phyloP scores from a whole-genome alignment of 805 yeast genomes.

The Tetrapisispora phaffii region DNA sequence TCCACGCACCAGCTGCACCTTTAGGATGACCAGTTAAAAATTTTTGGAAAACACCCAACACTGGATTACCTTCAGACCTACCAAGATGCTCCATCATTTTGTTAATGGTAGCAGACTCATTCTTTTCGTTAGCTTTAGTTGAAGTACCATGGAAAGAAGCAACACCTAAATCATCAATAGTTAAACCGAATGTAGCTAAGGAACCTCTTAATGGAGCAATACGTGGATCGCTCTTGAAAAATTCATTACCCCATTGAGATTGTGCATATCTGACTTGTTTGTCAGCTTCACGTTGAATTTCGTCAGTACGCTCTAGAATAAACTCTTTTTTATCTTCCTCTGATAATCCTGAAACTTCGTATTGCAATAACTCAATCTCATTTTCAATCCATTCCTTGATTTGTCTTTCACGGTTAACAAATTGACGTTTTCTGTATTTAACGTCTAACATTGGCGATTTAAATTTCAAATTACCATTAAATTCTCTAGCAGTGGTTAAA shows the following conservation, averaged over 20 bases:
- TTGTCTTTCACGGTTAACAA: constrained; percentile 67
- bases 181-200: constrained; percentile 83
- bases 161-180: constrained; percentile 90
- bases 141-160: constrained; percentile 99
- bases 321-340: constrained; percentile 45
- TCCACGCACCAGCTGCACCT: constrained; percentile 99
- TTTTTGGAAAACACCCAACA: constrained; percentile 96
- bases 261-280: constrained; percentile 83
- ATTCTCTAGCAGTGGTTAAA: constrained; percentile 93
- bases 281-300: constrained; percentile 72
- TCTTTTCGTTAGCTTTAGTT: constrained; percentile 96
- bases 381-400: constrained; percentile 75
- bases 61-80: constrained; percentile 95
- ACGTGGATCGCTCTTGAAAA: constrained; percentile 82
- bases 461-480: constrained; percentile 69
- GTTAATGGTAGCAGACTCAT: constrained; percentile 87
- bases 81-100: constrained; percentile 92
- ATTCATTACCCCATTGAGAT: constrained; percentile 90
- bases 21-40: constrained; percentile 99
- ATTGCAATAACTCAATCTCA: constrained; percentile 61
- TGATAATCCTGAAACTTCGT: constrained; percentile 53
- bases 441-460: constrained; percentile 76
- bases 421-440: constrained; percentile 88
- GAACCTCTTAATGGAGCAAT: constrained; percentile 97
- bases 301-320: constrained; percentile 77